Evolutionary conservation across 441 rosid genomes (phyloP), one percentile per base, ranked within the genome.

Genomic region (Dalechampia spathulata): DNA sequence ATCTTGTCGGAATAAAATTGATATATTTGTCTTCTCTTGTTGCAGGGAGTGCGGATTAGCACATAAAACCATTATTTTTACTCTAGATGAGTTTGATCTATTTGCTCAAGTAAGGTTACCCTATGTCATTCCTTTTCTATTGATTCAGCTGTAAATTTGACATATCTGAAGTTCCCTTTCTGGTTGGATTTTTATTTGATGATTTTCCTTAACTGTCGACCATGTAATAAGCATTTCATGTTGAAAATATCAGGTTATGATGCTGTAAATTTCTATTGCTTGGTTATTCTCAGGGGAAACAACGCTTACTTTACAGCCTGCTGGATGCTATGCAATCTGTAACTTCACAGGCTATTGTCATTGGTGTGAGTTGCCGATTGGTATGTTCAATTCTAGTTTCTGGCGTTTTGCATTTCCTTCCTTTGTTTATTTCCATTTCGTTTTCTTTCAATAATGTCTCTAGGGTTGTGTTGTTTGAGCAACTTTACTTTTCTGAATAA

Each of bases 41-140:
- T 74, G 51, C 83, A 93, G 99, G 82, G 95, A 90, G 72, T 93
- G 97, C 72, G 97, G 97, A 67, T 73, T 90, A 65, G 93, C 97
- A 14, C 97, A 93, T 75, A 93, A 85, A 75, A 90, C 99, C 21
- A 72, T 87, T 34, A 78, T 83, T 61, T 93, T 93, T 72, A 79
- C 73, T 60, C 89, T 93, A 65, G 85, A 85, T 67, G 97, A 93
- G 69, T 93, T 90, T 72, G 97, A 90, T 70, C 76, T 75, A 71
- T 89, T 92, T 77, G 85, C 92, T 58, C 99, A 86, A 96, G 99
- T 80, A 77, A 76, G 63, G 68, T 21, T 51, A 17, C 42, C 37
- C 16, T 40, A 15, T 53, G 27, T 46, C 49, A 16, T 39, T 26
- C 47, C 6, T 40, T 51, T 30, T 41, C 22, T 11, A 32, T 42